phyloP scores from a whole-genome alignment of 176 grass and related monocot genomes.

The Carex scoparia region DNA sequence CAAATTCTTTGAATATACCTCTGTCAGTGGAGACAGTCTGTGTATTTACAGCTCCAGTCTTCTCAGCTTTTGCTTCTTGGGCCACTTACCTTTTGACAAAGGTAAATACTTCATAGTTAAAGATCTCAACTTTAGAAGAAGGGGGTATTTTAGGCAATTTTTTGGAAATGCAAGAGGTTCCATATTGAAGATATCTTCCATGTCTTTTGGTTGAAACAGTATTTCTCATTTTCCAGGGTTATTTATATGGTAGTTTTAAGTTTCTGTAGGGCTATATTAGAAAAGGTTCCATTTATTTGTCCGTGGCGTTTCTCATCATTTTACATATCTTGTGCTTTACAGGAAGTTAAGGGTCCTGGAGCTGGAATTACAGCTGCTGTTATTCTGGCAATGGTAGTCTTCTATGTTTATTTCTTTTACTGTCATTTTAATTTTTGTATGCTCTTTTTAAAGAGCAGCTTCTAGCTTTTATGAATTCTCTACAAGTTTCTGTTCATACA shows the following conservation, averaged over 20 bases:
- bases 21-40: slow-evolving; percentile 98
- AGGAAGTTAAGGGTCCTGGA: slow-evolving; percentile 98
- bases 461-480: slow-evolving; percentile 9
- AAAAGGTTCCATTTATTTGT: not conserved
- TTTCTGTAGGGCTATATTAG: not conserved
- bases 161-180: not conserved
- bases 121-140: not conserved
- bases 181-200: not conserved
- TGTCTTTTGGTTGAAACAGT: slow-evolving; percentile 3
- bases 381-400: slow-evolving; percentile 81
- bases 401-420: slow-evolving; percentile 27
- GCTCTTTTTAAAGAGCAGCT: not conserved
- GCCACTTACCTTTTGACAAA: slow-evolving; percentile 97
- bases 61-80: slow-evolving; percentile 93
- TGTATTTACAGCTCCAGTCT: slow-evolving; percentile 98
- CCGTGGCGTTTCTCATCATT: not conserved
- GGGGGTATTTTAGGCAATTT: not conserved
- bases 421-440: slow-evolving; percentile 3
- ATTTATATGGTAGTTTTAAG: not conserved
- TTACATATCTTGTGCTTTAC: not conserved
- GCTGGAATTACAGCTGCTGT: slow-evolving; percentile 92
- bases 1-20: slow-evolving; percentile 90
- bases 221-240: not conserved
- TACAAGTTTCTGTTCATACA: not conserved
- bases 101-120: slow-evolving; percentile 36